Evolutionary conservation across 208 protist species (phyloP), one percentile per base, ranked within the genome.

Genomic region (Crithidia expoeki): DNA sequence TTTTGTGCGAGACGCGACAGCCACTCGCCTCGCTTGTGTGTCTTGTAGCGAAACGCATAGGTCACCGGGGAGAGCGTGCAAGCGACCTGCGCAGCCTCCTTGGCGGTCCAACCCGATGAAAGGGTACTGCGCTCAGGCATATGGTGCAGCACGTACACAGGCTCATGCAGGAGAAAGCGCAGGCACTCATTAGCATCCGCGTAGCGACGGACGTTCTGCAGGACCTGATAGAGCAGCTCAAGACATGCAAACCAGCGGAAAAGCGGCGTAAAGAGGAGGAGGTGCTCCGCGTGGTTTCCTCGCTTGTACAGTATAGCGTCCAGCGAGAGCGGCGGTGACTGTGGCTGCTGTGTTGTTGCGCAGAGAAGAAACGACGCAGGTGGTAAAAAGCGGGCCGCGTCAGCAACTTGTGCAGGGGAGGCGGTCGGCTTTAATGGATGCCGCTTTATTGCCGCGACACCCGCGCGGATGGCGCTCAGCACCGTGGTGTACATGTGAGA

Each of bases 161-260:
- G 85, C 42, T 85, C 79, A 12, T 91, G 47, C 4, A 90, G 76
- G 17, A 95, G 68, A n/a, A 72, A 57, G 25, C 46, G 55, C 67
- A 94, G 55, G 68, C 85, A 94, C 28, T 57, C 69, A 57, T 89
- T 91, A n/a, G 86, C 83, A 55, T 90, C 76, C 17, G 50, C 75
- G 75, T 88, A 93, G 50, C 74, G 68, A 23, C 76, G 81, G 12
- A 69, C 49, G 32, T 74, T 84, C 63, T 93, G 78, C 25, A 94
- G 65, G 14, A 94, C 32, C 19, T 65, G 69, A 12, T 87, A 74
- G 16, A 94, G 65, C 21, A 88, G 50, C 69, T 96, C 92, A 50
- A 85, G 58, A 61, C 88, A 93, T 2, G 61, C 65, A 52, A 82
- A 93, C 83, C 84, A 94, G 21, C 76, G 79, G 49, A 91, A 90